Evolutionary conservation across 2,329 filamentous ascomycete genomes (phyloP).

Genomic region (Scedosporium boydii): DNA sequence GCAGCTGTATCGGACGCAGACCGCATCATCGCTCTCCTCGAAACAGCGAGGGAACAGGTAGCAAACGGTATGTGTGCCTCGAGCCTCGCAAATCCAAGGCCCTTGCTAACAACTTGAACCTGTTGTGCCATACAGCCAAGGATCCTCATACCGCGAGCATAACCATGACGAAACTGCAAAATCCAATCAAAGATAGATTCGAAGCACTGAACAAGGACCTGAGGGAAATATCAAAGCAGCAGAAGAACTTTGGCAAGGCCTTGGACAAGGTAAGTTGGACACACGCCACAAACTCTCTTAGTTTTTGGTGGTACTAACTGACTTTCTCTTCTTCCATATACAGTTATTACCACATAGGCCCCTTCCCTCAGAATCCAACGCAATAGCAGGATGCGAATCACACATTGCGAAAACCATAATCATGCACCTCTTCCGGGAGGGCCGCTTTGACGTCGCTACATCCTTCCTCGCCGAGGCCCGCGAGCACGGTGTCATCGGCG

Average conservation of each 20-base stretch:
- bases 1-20: constrained; percentile 73
- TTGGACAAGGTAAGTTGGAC: constrained; percentile 59
- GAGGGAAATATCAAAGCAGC: constrained; percentile 71
- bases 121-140: constrained; percentile 23
- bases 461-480: constrained; percentile 69
- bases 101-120: neutral
- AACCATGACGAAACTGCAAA: constrained; percentile 75
- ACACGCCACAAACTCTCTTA: neutral
- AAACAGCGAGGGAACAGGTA: constrained; percentile 63
- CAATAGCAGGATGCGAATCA: constrained; percentile 46
- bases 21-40: constrained; percentile 68
- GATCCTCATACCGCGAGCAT: constrained; percentile 63
- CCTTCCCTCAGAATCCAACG: constrained; percentile 64
- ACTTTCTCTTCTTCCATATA: neutral
- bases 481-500: constrained; percentile 1
- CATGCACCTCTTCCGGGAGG: constrained; percentile 93
- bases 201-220: constrained; percentile 72
- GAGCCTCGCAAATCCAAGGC: constrained; percentile 2
- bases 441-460: constrained; percentile 79
- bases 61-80: constrained; percentile 46
- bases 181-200: constrained; percentile 71
- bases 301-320: neutral
- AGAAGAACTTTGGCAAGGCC: constrained; percentile 76
- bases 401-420: constrained; percentile 89
- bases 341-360: constrained; percentile 39